These are phyloP conservation scores for Trichoderma sp. DNA, from an alignment of 2,329 filamentous ascomycete species.

Conservation along the genomic window DNA sequence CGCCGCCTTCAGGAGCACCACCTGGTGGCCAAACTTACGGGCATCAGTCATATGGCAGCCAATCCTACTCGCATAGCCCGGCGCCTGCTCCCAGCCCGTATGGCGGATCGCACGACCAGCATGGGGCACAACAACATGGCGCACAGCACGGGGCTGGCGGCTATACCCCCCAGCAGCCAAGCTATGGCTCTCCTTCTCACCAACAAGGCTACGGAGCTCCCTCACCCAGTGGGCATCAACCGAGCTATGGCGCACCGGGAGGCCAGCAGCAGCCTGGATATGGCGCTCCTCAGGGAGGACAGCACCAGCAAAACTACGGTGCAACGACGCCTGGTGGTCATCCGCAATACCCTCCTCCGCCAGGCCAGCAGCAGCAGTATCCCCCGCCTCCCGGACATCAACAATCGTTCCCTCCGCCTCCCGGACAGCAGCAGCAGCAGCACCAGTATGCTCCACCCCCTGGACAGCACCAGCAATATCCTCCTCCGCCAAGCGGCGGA, in stretches of 20 bases:
- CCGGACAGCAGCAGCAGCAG: neutral
- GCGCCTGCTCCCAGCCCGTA: constrained; percentile 19
- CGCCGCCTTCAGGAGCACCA: constrained; percentile 24
- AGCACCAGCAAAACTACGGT: constrained; percentile 29
- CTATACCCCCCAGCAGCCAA: constrained; percentile 25
- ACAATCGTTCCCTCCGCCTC: neutral
- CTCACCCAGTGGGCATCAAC: constrained; percentile 22
- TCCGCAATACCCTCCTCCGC: constrained; percentile 10
- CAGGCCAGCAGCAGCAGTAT: neutral
- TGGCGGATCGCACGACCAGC: constrained; percentile 19
- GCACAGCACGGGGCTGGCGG: constrained; percentile 27
- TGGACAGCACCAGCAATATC: constrained; percentile 25
- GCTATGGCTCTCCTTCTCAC: constrained; percentile 25
- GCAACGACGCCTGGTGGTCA: constrained; percentile 10
- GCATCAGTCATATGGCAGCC: constrained; percentile 14
- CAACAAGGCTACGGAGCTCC: constrained; percentile 27
- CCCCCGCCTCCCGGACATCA: neutral
- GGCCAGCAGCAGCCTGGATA: constrained; percentile 12
- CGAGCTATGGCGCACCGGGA: constrained; percentile 25
- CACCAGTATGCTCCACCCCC: constrained; percentile 11
- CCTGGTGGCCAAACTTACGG: constrained; percentile 24
- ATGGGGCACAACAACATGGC: constrained; percentile 16
- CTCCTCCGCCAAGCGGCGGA: constrained; percentile 26
- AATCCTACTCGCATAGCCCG: constrained; percentile 25
- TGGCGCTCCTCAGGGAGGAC: constrained; percentile 17